Evolutionary conservation across 2,329 filamentous ascomycete species (phyloP).

Genomic region (Epichloe sylvatica): DNA sequence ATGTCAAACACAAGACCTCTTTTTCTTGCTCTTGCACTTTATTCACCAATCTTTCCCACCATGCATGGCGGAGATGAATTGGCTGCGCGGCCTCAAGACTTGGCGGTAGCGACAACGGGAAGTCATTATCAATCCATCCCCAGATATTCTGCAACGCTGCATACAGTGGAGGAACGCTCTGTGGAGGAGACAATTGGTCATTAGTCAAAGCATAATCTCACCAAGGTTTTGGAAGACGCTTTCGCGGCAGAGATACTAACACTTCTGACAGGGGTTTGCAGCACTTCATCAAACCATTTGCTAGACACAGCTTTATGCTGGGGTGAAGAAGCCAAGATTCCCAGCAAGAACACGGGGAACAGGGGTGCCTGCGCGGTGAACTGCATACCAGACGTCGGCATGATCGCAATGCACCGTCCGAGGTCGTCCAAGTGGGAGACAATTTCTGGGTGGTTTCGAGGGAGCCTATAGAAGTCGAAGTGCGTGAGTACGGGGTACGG

Average conservation of each 20-base stretch:
- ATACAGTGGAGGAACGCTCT: constrained; percentile 28
- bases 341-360: constrained; percentile 27
- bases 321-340: constrained; percentile 19
- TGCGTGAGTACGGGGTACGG: not conserved
- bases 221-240: not conserved
- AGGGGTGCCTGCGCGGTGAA: constrained; percentile 30
- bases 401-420: constrained; percentile 23
- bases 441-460: constrained; percentile 23
- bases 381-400: constrained; percentile 26
- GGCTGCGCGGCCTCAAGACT: constrained; percentile 8
- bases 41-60: constrained; percentile 27
- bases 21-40: constrained; percentile 18
- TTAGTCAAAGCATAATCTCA: not conserved
- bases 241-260: constrained; percentile 16
- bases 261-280: constrained; percentile 24
- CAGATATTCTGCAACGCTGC: constrained; percentile 20
- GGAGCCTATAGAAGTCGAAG: constrained; percentile 15
- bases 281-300: constrained; percentile 24
- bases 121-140: constrained; percentile 20
- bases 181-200: not conserved
- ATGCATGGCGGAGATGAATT: constrained; percentile 19
- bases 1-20: constrained; percentile 27
- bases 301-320: constrained; percentile 17
- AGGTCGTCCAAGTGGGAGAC: constrained; percentile 19
- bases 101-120: constrained; percentile 8